These are phyloP conservation scores for Aquilaria malaccensis DNA, from an alignment of 345 rosid species.

Conservation along the genomic window DNA sequence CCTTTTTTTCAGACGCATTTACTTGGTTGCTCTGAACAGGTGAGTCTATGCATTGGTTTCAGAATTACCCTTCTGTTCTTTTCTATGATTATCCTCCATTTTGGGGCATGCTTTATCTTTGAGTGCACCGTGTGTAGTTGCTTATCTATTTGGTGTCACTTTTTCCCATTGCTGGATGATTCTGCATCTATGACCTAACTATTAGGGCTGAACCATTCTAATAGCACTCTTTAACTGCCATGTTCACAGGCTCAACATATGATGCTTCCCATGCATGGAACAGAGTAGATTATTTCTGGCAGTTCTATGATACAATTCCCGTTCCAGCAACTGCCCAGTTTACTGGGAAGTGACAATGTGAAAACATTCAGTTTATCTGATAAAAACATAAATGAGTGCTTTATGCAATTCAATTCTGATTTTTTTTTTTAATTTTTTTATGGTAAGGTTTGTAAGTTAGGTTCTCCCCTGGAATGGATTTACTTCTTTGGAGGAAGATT, in stretches of 20 bases:
- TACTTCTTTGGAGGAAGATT: not conserved
- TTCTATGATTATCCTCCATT: not conserved
- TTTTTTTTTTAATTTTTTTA: not conserved
- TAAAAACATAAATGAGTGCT: no score
- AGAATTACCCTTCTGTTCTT: not conserved
- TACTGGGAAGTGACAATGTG: not conserved
- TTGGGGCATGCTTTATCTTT: not conserved
- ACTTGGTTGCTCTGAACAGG: not conserved
- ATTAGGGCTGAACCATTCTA: not conserved
- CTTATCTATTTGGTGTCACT: not conserved
- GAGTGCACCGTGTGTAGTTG: not conserved
- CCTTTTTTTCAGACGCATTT: not conserved
- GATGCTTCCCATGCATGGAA: conserved; percentile 60
- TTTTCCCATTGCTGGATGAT: not conserved
- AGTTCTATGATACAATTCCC: conserved; percentile 1
- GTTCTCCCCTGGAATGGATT: not conserved
- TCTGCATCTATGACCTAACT: not conserved
- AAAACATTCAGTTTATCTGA: not conserved
- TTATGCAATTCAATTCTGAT: not conserved
- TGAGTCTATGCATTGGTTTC: not conserved
- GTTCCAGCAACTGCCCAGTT: not conserved
- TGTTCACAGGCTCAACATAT: conserved; percentile 49
- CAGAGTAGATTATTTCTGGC: conserved; percentile 24
- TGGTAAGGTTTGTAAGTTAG: conserved; percentile 2
- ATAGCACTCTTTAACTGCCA: not conserved